Evolutionary conservation across 495 filamentous ascomycete genomes (phyloP), one percentile per base, ranked within the genome.

Genomic region (Xylaria curta): DNA sequence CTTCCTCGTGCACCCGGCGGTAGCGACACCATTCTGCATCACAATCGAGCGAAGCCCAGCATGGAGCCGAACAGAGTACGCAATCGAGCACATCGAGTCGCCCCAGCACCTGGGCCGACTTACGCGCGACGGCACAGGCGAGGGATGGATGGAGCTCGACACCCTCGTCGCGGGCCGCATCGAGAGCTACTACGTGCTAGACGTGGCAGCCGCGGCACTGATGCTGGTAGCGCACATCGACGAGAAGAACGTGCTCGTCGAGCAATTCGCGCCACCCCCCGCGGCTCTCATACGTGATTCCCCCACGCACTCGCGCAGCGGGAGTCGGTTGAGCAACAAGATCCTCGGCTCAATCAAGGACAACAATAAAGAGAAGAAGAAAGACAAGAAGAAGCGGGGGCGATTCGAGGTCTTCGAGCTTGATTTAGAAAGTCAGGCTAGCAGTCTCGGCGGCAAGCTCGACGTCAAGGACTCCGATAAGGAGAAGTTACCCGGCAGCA

Each of bases 131-230:
- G 85, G 85, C 47, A 83, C 84, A 3, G 87, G 86, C 12, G 78
- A 75, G 19, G 86, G 86, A 21, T 87, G 80, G 79, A 74, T 89
- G 17, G 85, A 88, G 73, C 77, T 88, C 15, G 86, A 88, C 72
- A 88, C 87, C 15, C 76, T 78, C 3, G 82, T 87, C 13, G 86
- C 86, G 8, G 76, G 79, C 28, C 82, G 82, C 69, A 77, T 87
- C 60, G 85, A 88, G 33, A 90, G 89, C 49, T 85, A 93, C 49
- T 94, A 93, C 75, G 84, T 93, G 4, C 86, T 94, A n/a, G 93
- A 95, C 78, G 92, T 93, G 0, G 85, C 88, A 2, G 85, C 93
- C 10, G 86, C 89, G 3, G 91, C 92, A 0, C 82, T 94, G 17
- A 77, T 94, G 42, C 83, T 92, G 15, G 91, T 95, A 26, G 91